A percentile compares a stretch with the other conserved stretches of the same genome.
Evolutionary conservation across 148 eudicot genomes (phyloP).

Genomic region (Vaccinium corymbosum): DNA sequence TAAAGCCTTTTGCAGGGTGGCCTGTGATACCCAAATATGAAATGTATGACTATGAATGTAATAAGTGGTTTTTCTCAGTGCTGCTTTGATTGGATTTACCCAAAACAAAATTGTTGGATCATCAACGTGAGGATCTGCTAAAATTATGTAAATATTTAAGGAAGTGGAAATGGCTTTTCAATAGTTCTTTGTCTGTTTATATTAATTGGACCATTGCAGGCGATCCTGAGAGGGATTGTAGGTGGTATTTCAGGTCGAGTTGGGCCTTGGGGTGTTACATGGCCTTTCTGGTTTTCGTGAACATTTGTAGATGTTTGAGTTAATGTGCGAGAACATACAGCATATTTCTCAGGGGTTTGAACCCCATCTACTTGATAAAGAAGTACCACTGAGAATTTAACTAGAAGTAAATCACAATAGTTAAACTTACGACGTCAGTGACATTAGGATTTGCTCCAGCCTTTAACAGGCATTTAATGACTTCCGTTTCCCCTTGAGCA

Average conservation of each 20-base stretch:
- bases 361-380: background rate
- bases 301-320: background rate
- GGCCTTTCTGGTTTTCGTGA: background rate
- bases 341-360: background rate
- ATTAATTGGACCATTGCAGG: no score
- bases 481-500: background rate
- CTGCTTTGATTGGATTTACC: no score
- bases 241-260: no score
- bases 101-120: no score
- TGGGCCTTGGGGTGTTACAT: background rate
- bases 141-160: no score
- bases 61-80: no score
- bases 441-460: constrained; percentile 29
- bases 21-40: no score
- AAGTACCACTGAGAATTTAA: background rate
- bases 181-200: no score
- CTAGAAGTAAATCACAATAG: background rate
- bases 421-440: constrained; percentile 1
- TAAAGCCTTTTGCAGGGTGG: background rate
- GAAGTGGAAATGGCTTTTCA: no score
- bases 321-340: background rate
- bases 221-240: no score
- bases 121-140: no score
- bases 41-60: no score
- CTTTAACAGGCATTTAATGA: constrained; percentile 16